These are phyloP conservation scores for Fusarium cyanostomum DNA, from an alignment of 2,329 filamentous ascomycete genomes.

Conservation along the genomic window DNA sequence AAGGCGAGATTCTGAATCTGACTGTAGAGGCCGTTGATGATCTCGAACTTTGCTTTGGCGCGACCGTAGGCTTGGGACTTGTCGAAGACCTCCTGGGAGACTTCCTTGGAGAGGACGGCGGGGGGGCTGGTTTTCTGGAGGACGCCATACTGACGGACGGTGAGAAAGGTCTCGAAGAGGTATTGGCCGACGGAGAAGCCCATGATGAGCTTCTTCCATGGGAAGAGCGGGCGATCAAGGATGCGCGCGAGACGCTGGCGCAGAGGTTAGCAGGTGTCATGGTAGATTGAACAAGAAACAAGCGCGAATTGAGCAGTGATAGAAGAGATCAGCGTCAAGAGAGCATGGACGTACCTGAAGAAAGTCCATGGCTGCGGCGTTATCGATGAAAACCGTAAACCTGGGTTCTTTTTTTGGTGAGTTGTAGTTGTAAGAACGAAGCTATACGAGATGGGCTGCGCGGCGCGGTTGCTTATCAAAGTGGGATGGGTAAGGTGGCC, in stretches of 20 bases:
- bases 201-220: conserved; percentile 96
- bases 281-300: neutral
- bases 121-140: conserved; percentile 83
- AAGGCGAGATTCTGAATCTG: conserved; percentile 90
- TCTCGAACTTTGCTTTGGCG: conserved; percentile 90
- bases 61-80: conserved; percentile 96
- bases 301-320: neutral
- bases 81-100: conserved; percentile 90
- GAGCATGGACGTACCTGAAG: conserved; percentile 52
- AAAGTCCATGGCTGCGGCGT: conserved; percentile 54
- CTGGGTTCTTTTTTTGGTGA: conserved; percentile 15
- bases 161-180: conserved; percentile 88
- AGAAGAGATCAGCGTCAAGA: neutral
- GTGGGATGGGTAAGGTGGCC: conserved; percentile 41
- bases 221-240: conserved; percentile 91
- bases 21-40: conserved; percentile 82
- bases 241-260: conserved; percentile 77
- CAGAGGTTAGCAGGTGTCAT: conserved; percentile 26
- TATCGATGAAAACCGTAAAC: conserved; percentile 32
- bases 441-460: conserved; percentile 19
- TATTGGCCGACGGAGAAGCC: conserved; percentile 95
- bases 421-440: conserved; percentile 37
- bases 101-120: conserved; percentile 86
- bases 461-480: conserved; percentile 14
- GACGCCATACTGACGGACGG: conserved; percentile 88